phyloP scores from a whole-genome alignment of 2,329 filamentous ascomycete species.

The Aspergillus carbonarius region DNA sequence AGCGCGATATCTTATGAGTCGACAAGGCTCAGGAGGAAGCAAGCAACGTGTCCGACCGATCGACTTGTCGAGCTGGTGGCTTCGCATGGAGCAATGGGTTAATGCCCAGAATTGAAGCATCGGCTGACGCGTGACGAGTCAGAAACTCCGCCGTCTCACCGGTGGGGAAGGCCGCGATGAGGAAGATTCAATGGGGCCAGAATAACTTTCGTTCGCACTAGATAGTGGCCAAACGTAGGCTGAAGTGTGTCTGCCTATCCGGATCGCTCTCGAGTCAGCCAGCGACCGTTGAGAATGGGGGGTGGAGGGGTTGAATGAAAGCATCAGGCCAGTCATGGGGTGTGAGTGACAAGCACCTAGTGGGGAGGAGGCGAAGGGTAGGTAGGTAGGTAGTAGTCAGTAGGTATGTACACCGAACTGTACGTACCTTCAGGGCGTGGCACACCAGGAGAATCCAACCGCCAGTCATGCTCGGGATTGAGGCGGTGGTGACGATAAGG shows the following conservation, averaged over 20 bases:
- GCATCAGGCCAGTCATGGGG: not conserved
- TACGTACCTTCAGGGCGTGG: not conserved
- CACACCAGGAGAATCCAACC: not conserved
- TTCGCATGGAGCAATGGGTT: conserved; percentile 10
- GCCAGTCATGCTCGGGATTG: not conserved
- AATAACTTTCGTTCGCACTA: not conserved
- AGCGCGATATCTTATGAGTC: not conserved
- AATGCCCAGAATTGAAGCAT: conserved; percentile 8
- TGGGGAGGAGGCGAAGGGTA: not conserved
- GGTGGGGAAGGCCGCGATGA: not conserved
- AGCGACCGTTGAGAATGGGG: conserved; percentile 12
- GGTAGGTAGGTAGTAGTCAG: not conserved
- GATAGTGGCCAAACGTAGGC: not conserved
- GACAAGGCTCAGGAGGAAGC: not conserved
- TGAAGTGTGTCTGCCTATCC: not conserved
- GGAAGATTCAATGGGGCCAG: not conserved
- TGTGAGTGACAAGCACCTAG: not conserved
- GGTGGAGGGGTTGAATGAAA: not conserved
- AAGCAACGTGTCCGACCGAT: conserved; percentile 4
- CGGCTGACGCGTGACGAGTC: conserved; percentile 35
- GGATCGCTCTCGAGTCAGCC: not conserved
- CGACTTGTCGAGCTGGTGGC: conserved; percentile 15
- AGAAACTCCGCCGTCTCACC: conserved; percentile 17
- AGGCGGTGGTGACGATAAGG: not conserved
- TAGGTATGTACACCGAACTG: not conserved